Evolutionary conservation across 2,329 filamentous ascomycete species (phyloP).

Genomic region (Thermomyces lanuginosus): DNA sequence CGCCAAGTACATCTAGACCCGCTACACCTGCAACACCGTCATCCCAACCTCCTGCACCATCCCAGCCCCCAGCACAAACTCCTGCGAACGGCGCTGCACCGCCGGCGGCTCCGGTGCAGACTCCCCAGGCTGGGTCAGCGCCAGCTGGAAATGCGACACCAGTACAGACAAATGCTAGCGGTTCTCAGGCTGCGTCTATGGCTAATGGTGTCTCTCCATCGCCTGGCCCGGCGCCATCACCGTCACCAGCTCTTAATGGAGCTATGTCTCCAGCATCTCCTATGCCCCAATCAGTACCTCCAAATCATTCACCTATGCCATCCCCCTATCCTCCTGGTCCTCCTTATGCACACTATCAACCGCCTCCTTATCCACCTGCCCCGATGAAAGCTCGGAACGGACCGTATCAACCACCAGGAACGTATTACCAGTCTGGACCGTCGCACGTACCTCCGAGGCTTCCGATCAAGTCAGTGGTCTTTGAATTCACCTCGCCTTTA

Average conservation of each 20-base stretch:
- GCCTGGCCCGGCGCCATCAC: conserved; percentile 3
- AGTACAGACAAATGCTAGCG: no score
- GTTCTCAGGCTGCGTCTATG: no score
- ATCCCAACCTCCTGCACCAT: not conserved
- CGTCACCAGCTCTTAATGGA: conserved; percentile 2
- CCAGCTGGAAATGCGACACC: no score
- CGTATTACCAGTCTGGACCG: conserved; percentile 18
- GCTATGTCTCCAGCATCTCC: conserved; percentile 12
- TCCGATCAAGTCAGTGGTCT: conserved; percentile 31
- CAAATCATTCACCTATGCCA: conserved; percentile 10
- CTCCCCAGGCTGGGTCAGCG: no score
- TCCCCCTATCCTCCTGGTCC: conserved; percentile 12
- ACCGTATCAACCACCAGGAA: conserved; percentile 17
- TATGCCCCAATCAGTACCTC: conserved; percentile 11
- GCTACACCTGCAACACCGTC: conserved; percentile 2
- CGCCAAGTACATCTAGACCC: conserved; percentile 1
- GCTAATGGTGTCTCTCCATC: no score
- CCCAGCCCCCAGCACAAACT: conserved; percentile 1
- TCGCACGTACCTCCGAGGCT: conserved; percentile 20
- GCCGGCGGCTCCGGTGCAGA: no score
- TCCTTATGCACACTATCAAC: conserved; percentile 15
- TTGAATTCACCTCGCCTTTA: conserved; percentile 31
- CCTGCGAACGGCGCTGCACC: no score
- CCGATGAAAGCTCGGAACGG: conserved; percentile 20
- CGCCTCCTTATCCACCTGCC: conserved; percentile 16